Evolutionary conservation across 1,284 basidiomycete species (phyloP).

Genomic region (Prillingera fragicola): DNA sequence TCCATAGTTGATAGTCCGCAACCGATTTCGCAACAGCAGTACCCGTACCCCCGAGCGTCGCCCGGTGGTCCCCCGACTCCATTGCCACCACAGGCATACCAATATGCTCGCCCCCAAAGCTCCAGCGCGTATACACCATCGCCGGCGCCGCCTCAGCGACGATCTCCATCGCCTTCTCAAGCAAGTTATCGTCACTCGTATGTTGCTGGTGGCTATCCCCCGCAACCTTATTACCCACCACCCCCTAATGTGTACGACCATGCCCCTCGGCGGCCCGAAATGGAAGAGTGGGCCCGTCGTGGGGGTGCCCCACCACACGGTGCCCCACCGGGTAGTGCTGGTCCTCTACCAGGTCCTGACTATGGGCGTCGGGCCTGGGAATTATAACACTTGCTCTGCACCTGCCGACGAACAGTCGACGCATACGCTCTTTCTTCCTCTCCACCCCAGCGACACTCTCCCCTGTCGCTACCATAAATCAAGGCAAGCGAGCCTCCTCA

Average conservation of each 20-base stretch:
- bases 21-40: neutral
- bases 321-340: too few relatives aligned
- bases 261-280: neutral
- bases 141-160: neutral
- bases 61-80: neutral
- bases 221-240: neutral
- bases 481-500: too few relatives aligned
- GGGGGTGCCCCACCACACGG: neutral
- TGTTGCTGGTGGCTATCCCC: neutral
- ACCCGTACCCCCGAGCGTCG: neutral
- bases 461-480: too few relatives aligned
- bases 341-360: neutral
- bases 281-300: neutral
- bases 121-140: neutral
- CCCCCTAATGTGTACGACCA: neutral
- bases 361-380: conserved; percentile 7
- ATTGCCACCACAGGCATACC: neutral
- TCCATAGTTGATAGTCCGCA: neutral
- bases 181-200: neutral
- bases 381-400: too few relatives aligned
- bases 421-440: too few relatives aligned
- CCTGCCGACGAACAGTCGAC: too few relatives aligned
- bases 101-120: neutral
- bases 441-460: too few relatives aligned
- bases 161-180: neutral